A percentile compares a stretch with the other conserved stretches of the same genome.
Evolutionary conservation across 768 basidiomycete species (phyloP).

Genomic region (Kwoniella mangroviensis): DNA sequence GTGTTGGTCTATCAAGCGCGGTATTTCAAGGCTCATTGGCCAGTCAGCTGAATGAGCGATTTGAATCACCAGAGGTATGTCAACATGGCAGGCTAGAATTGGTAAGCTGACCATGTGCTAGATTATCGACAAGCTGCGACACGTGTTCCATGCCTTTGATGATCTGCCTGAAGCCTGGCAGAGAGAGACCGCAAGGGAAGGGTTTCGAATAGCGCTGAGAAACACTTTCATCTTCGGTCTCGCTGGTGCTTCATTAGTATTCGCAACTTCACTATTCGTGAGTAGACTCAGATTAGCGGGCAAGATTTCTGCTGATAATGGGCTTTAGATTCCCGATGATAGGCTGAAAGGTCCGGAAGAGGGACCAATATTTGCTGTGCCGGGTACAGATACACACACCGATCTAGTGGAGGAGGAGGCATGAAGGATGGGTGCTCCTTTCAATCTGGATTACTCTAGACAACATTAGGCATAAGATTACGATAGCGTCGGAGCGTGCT

Average conservation of each 20-base stretch:
- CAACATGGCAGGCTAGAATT: constrained; percentile 12
- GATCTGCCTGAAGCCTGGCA: constrained; percentile 23
- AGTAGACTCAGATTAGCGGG: background rate
- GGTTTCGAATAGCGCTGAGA: constrained; percentile 14
- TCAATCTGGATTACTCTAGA: too few species aligned
- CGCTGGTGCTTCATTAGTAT: constrained; percentile 13
- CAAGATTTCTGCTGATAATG: background rate
- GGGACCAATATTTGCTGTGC: background rate
- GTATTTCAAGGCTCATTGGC: constrained; percentile 23
- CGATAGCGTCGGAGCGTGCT: too few species aligned
- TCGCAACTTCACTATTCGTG: constrained; percentile 19
- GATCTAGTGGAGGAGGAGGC: background rate
- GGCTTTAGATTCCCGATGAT: background rate
- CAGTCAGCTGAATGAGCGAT: constrained; percentile 15
- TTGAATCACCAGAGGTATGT: constrained; percentile 27
- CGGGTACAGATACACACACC: background rate
- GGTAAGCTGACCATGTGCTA: constrained; percentile 11
- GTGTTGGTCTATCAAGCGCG: constrained; percentile 29
- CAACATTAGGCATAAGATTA: too few species aligned
- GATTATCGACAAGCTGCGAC: constrained; percentile 25
- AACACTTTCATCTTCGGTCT: constrained; percentile 29
- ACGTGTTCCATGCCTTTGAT: constrained; percentile 25
- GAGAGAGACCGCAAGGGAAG: constrained; percentile 16
- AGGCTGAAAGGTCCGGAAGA: constrained; percentile 3
- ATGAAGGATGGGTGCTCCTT: background rate